Percentiles rank a stretch among this genome's conserved stretches.
phyloP scores from a whole-genome alignment of 176 grass and related monocot genomes.

The Alloteropsis semialata region DNA sequence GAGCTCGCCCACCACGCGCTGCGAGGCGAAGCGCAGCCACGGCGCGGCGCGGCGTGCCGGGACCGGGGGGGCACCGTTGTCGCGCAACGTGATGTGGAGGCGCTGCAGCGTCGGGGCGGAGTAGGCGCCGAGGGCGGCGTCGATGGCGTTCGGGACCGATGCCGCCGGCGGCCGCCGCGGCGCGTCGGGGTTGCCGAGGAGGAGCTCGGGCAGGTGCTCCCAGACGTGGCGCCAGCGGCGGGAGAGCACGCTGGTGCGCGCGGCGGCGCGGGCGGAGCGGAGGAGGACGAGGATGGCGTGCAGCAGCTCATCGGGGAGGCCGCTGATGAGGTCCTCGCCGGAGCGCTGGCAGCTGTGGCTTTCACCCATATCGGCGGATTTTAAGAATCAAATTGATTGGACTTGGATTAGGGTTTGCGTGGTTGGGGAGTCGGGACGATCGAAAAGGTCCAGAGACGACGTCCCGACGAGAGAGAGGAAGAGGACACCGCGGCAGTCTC shows the following conservation, averaged over 20 bases:
- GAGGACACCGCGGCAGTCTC: too few relatives aligned
- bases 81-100: neutral
- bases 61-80: fast-evolving
- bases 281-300: neutral
- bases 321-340: neutral
- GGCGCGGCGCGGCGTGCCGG: neutral
- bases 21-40: neutral
- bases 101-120: neutral
- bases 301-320: neutral
- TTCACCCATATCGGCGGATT: too few relatives aligned
- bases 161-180: neutral
- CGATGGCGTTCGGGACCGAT: neutral
- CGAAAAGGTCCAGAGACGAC: too few relatives aligned
- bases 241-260: neutral
- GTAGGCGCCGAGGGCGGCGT: neutral
- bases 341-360: too few relatives aligned
- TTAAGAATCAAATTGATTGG: too few relatives aligned
- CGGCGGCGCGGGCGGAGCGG: too few relatives aligned
- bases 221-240: neutral
- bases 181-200: neutral
- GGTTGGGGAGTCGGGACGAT: too few relatives aligned
- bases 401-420: too few relatives aligned
- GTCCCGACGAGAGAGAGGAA: too few relatives aligned
- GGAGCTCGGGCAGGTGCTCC: neutral
- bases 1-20: too few relatives aligned